A percentile compares a stretch with the other conserved stretches of the same genome.
These are phyloP conservation scores for Candida ponderosae DNA, from an alignment of 805 yeast species.

Conservation along the genomic window DNA sequence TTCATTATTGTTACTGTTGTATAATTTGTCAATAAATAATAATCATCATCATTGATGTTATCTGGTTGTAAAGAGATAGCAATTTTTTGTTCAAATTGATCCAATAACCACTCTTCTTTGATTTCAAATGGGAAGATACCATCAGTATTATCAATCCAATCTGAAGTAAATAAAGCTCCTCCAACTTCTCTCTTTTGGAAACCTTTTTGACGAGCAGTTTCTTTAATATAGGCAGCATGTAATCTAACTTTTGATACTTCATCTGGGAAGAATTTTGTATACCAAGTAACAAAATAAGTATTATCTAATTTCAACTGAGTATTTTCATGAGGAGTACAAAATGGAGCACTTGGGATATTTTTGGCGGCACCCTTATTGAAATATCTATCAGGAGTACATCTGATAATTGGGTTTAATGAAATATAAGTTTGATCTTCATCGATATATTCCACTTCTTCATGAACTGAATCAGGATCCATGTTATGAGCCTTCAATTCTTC, in stretches of 20 bases:
- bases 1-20: conserved; percentile 37
- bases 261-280: conserved; percentile 49
- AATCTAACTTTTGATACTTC: conserved; percentile 54
- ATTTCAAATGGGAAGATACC: conserved; percentile 63
- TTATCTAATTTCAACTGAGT: conserved; percentile 46
- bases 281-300: conserved; percentile 80
- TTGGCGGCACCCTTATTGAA: conserved; percentile 56
- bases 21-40: conserved; percentile 44
- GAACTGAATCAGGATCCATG: conserved; percentile 52
- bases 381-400: conserved; percentile 81
- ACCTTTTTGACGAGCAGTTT: conserved; percentile 47
- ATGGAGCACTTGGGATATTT: conserved; percentile 58
- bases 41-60: conserved; percentile 55
- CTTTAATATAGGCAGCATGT: conserved; percentile 61
- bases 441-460: conserved; percentile 44
- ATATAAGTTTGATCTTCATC: conserved; percentile 73
- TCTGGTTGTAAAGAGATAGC: conserved; percentile 72
- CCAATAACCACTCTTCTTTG: conserved; percentile 56
- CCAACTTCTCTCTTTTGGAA: conserved; percentile 36
- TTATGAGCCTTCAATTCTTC: conserved; percentile 68
- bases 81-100: conserved; percentile 43
- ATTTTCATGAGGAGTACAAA: conserved; percentile 73
- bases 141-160: conserved; percentile 56
- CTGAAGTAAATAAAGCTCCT: conserved; percentile 55
- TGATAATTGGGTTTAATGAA: conserved; percentile 64